Evolutionary conservation across 2,329 filamentous ascomycete species (phyloP), one percentile per base, ranked within the genome.

Genomic region (Exophiala sideris): DNA sequence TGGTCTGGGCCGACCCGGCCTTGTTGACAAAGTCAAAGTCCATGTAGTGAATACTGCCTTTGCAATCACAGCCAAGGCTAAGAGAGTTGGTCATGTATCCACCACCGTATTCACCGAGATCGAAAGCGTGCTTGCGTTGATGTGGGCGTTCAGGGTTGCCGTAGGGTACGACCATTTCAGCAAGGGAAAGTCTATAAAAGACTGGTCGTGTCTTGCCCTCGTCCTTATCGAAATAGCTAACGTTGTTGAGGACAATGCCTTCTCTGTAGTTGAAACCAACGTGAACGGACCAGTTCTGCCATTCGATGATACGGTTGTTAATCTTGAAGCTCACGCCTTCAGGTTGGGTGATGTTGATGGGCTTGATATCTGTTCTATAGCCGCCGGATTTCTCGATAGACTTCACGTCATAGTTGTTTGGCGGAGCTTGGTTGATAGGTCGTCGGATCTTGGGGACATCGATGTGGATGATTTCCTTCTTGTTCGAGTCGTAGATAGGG

Each of bases 251-350:
- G 2, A 96, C 88, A 62, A 96, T 87, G 18, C 91, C 91, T 72
- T 96, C 91, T 21, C 89, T 83, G 75, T 96, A 94, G 77, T 95
- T 96, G 81, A 96, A 96, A 20, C 91, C 91, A 55, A 96, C 83
- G 69, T 96, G 91, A 61, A 96, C 83, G 65, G 83, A 92, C 88
- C 90, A 96, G 68, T 95, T 95, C 71, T 95, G 91, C 91, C 91
- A 96, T 61, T 84, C 83, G 47, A 96, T 79, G 42, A 82, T 82
- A 9, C 89, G 76, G 1, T 89, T 89, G 2, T 85, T 80, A 61
- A 95, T 76, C 16, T 79, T 83, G 76, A 96, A 96, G 0, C 89
- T 94, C 0, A 95, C 90, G 12, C 91, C 91, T 64, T 95, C 88
- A 0, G 89, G 89, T 66, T 95, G 89, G 1, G 87, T 90, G 66